Conservation (phyloP, 1,139 yeast genomes). For the Yamadazyma kanchanaburiensis region DNA sequence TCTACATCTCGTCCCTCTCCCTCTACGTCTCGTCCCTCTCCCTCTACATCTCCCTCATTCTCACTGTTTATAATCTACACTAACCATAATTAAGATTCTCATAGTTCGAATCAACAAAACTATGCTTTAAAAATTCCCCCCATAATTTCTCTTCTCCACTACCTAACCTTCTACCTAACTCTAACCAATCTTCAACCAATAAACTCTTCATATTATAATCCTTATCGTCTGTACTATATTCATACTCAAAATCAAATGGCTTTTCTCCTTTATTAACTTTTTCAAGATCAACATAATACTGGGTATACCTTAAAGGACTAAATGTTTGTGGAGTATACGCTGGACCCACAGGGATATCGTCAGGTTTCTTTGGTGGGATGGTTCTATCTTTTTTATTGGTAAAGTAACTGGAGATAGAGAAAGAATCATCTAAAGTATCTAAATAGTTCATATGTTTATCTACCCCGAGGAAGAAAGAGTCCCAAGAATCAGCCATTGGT, state of each 20-base stretch:
- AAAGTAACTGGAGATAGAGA: conserved; percentile 9
- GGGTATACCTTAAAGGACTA: conserved; percentile 69
- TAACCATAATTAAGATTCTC: conserved; percentile 43
- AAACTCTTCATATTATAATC: conserved; percentile 54
- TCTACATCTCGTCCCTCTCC: too few species aligned
- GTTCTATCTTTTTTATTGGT: conserved; percentile 51
- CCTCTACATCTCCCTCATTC: too few species aligned
- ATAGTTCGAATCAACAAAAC: conserved; percentile 65
- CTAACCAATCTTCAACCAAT: conserved; percentile 59
- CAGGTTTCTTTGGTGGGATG: conserved; percentile 65
- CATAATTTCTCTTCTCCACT: conserved; percentile 29
- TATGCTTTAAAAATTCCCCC: conserved; percentile 43
- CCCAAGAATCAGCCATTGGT: conserved; percentile 46
- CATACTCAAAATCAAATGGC: conserved; percentile 57
- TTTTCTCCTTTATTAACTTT: conserved; percentile 45
- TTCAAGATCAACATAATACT: conserved; percentile 65
- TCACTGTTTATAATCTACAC: too few species aligned
- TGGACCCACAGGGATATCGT: conserved; percentile 58
- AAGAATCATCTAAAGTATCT: conserved; percentile 13
- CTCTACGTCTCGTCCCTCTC: too few species aligned
- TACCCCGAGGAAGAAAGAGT: conserved; percentile 47
- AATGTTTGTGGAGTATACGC: conserved; percentile 69
- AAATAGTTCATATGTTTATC: conserved; percentile 27
- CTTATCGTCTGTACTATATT: conserved; percentile 64
- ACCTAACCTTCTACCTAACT: conserved; percentile 47